Conservation (phyloP, 257 asterid genomes). For the Rhazya stricta region DNA sequence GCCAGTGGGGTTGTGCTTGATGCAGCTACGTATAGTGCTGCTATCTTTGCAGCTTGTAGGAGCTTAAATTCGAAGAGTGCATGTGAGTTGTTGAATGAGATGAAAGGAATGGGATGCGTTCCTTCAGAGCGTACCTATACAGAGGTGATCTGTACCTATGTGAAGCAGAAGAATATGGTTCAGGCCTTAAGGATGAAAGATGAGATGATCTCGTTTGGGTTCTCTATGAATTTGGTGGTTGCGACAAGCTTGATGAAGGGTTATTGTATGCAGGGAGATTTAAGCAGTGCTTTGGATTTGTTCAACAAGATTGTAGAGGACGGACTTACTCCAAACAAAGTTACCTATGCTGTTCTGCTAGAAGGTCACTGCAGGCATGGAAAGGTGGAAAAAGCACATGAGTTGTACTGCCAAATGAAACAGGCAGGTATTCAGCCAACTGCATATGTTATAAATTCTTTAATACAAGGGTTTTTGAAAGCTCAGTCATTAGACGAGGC, state of each 20-base stretch:
- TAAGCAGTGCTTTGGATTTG: constrained; percentile 52
- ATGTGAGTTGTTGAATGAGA: constrained; percentile 52
- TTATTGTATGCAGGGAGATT: constrained; percentile 53
- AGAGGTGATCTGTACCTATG: constrained; percentile 45
- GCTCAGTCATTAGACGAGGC: constrained; percentile 45
- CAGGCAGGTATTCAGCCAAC: constrained; percentile 53
- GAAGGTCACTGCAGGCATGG: constrained; percentile 65
- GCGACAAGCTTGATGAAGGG: constrained; percentile 92
- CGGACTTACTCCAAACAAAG: constrained; percentile 66
- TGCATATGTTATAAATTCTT: constrained; percentile 46
- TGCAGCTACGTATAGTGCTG: constrained; percentile 39
- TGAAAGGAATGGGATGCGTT: constrained; percentile 64
- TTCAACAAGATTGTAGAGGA: constrained; percentile 39
- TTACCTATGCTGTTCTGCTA: constrained; percentile 70
- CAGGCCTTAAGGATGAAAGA: constrained; percentile 65
- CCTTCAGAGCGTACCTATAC: constrained; percentile 58
- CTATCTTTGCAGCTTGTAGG: constrained; percentile 54
- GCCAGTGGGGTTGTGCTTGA: constrained; percentile 45
- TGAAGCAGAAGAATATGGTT: constrained; percentile 56
- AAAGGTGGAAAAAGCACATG: constrained; percentile 54
- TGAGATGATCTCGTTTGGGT: constrained; percentile 65
- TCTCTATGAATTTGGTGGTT: constrained; percentile 55
- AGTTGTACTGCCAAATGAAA: constrained; percentile 54
- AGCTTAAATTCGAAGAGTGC: constrained; percentile 37
- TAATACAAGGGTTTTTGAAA: constrained; percentile 58